Conservation (phyloP, 2,329 filamentous ascomycete species). For the Pestalotiopsis fici region DNA sequence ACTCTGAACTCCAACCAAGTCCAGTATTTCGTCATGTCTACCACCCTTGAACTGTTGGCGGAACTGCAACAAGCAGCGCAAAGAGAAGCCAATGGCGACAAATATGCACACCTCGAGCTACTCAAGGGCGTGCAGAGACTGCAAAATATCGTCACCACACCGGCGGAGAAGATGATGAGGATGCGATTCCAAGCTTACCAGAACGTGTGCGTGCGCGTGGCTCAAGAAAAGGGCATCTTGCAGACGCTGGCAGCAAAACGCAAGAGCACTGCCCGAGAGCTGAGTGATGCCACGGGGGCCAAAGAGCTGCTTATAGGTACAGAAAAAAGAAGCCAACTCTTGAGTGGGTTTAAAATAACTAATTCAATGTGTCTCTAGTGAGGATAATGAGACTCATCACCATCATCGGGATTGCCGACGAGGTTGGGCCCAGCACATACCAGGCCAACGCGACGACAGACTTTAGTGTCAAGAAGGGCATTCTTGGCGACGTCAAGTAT, state of each 20-base stretch:
- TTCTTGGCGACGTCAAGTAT: constrained; percentile 4
- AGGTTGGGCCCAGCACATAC: background rate
- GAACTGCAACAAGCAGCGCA: background rate
- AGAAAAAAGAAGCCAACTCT: no score
- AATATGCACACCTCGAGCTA: background rate
- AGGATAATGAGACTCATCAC: constrained; percentile 1
- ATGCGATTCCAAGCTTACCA: constrained; percentile 1
- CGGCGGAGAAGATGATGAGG: background rate
- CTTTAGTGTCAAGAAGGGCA: background rate
- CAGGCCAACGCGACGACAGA: constrained; percentile 3
- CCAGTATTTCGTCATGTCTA: background rate
- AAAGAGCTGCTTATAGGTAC: background rate
- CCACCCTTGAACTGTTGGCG: background rate
- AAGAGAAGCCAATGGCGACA: constrained; percentile 1
- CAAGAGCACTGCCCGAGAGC: background rate
- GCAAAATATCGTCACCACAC: background rate
- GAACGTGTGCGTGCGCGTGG: background rate
- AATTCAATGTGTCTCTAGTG: background rate
- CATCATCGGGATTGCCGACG: background rate
- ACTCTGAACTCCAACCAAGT: background rate
- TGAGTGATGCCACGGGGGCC: background rate
- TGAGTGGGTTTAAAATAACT: background rate
- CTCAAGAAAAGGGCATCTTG: background rate
- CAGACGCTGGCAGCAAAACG: background rate
- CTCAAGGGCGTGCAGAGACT: background rate